Conservation (phyloP, 345 rosid species). For the Isatis tinctoria region DNA sequence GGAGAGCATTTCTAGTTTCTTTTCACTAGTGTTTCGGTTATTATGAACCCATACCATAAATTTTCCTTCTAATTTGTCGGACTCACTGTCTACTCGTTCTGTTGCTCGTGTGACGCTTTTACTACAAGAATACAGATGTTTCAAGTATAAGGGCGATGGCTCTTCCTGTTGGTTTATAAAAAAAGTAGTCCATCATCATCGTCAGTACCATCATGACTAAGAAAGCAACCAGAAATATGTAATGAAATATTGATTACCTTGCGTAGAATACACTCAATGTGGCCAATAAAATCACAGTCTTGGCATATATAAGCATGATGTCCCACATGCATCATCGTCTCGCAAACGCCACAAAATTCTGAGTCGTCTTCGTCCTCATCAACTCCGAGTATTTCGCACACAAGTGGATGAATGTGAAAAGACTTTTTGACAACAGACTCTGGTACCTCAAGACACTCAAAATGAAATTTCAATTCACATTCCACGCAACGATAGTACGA, state of each 20-base stretch:
- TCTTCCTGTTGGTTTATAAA: not conserved
- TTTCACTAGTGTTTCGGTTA: too few relatives aligned
- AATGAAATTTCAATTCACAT: too few relatives aligned
- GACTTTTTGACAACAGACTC: too few relatives aligned
- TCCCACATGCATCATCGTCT: not conserved
- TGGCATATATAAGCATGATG: constrained; percentile 12
- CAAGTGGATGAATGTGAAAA: too few relatives aligned
- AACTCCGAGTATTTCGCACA: too few relatives aligned
- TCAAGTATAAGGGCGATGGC: not conserved
- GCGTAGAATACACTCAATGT: constrained; percentile 7
- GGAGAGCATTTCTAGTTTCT: too few relatives aligned
- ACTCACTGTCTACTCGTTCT: not conserved
- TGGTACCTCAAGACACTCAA: too few relatives aligned
- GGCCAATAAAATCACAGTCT: constrained; percentile 12
- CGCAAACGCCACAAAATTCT: constrained; percentile 17
- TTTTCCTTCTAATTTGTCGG: not conserved
- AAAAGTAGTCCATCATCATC: too few relatives aligned
- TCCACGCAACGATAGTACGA: not conserved
- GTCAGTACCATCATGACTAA: not conserved
- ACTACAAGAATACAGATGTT: not conserved
- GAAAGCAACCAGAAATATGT: not conserved
- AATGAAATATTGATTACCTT: not conserved
- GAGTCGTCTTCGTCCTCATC: too few relatives aligned
- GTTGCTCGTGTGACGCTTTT: not conserved
- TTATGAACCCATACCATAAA: not conserved